These are phyloP conservation scores for Rutstroemia sp. DNA, from an alignment of 2,329 filamentous ascomycete genomes.

Conservation along the genomic window DNA sequence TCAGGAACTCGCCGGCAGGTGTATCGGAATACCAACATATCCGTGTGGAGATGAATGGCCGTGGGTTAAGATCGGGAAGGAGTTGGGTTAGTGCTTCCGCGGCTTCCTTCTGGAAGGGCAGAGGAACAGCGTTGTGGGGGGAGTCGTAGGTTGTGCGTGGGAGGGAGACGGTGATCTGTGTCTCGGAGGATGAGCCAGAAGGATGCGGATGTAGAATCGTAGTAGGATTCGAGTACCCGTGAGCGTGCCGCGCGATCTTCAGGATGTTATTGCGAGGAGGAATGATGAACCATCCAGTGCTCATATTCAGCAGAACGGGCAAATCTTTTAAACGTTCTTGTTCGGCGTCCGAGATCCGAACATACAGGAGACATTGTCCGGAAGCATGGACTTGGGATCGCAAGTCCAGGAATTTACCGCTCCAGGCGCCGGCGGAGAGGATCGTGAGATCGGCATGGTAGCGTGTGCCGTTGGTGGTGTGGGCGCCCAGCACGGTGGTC, in stretches of 20 bases:
- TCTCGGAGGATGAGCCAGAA: not conserved
- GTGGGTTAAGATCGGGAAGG: slow-evolving; percentile 45
- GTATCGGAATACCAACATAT: slow-evolving; percentile 63
- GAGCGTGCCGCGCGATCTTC: slow-evolving; percentile 54
- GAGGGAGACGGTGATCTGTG: slow-evolving; percentile 13
- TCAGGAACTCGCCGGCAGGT: slow-evolving; percentile 54
- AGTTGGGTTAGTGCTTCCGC: slow-evolving; percentile 31
- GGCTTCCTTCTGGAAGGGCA: slow-evolving; percentile 18
- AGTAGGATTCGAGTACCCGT: slow-evolving; percentile 44
- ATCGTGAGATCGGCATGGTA: slow-evolving; percentile 65
- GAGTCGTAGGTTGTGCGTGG: slow-evolving; percentile 20
- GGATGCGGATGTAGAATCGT: slow-evolving; percentile 17
- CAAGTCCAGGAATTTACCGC: slow-evolving; percentile 68
- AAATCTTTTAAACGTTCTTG: slow-evolving; percentile 54
- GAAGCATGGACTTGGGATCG: slow-evolving; percentile 70
- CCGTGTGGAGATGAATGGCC: slow-evolving; percentile 43
- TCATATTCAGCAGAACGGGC: slow-evolving; percentile 68
- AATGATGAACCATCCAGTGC: slow-evolving; percentile 66
- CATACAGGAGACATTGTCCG: slow-evolving; percentile 73
- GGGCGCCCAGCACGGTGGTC: slow-evolving; percentile 46
- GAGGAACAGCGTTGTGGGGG: slow-evolving; percentile 17
- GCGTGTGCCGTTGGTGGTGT: slow-evolving; percentile 40
- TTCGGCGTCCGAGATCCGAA: slow-evolving; percentile 66
- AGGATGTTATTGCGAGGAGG: slow-evolving; percentile 50
- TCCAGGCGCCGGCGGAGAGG: slow-evolving; percentile 85